Conservation (phyloP, 176 grass and related monocot species). For the Coix lacrymajobi region DNA sequence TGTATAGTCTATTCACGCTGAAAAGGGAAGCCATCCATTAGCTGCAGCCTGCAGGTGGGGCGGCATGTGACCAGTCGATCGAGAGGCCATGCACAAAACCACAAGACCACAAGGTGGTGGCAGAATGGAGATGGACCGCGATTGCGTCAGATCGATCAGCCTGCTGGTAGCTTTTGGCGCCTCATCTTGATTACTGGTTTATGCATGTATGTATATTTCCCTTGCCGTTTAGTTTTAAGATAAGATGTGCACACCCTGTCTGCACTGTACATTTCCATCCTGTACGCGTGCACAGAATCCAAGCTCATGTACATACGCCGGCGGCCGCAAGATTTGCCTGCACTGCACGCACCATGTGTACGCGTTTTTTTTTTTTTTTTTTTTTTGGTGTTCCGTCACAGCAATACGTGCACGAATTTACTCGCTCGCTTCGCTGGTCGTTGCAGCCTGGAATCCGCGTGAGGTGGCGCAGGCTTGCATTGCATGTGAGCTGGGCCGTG, state of each 20-base stretch:
- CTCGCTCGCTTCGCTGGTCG: not conserved
- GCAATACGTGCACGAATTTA: constrained; percentile 2
- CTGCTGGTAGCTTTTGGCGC: not conserved
- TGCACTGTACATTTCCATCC: constrained; percentile 19
- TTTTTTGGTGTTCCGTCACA: not conserved
- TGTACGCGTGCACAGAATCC: not conserved
- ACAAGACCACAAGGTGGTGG: not conserved
- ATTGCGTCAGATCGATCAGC: constrained; percentile 16
- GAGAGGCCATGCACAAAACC: not conserved
- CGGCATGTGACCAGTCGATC: constrained; percentile 15
- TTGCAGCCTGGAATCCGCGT: not conserved
- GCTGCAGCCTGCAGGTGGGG: constrained; percentile 3
- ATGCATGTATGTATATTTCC: no score
- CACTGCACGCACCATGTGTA: no score
- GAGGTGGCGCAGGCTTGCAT: not conserved
- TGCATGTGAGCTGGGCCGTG: constrained; percentile 20
- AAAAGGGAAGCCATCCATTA: not conserved
- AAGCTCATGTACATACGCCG: not conserved
- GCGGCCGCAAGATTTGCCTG: not conserved
- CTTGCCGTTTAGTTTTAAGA: not conserved
- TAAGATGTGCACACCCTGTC: not conserved
- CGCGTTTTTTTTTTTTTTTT: no score
- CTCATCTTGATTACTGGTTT: no score
- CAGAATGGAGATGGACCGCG: not conserved
- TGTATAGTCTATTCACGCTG: not conserved